Evolutionary conservation across 1,284 basidiomycete species (phyloP).

Genomic region (Boletus albobrunnescens): DNA sequence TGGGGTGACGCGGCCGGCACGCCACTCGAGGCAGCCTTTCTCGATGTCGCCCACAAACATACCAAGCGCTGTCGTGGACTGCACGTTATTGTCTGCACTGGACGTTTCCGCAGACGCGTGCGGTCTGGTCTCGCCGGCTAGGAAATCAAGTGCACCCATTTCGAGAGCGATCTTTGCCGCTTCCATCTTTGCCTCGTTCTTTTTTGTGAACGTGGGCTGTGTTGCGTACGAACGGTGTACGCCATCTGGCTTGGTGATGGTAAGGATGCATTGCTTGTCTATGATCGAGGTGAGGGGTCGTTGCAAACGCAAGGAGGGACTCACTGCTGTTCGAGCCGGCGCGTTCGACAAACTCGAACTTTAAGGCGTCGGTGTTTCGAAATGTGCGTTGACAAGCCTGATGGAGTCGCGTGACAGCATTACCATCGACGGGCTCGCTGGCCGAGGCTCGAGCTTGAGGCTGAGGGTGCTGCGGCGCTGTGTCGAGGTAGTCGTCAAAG

Average conservation of each 20-base stretch:
- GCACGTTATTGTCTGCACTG: background rate
- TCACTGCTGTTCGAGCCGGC: constrained; percentile 32
- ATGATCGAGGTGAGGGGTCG: constrained; percentile 3
- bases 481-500: constrained; percentile 22
- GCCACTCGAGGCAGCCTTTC: constrained; percentile 49
- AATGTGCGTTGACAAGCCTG: constrained; percentile 42
- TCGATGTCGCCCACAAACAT: constrained; percentile 42
- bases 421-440: constrained; percentile 8
- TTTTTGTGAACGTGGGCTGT: constrained; percentile 39
- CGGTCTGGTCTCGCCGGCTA: constrained; percentile 34
- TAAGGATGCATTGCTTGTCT: constrained; percentile 58
- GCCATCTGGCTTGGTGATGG: constrained; percentile 52
- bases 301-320: constrained; percentile 1
- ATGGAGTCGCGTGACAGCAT: constrained; percentile 37
- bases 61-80: background rate
- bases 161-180: constrained; percentile 52
- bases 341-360: constrained; percentile 45
- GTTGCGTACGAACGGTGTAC: constrained; percentile 49
- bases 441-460: background rate
- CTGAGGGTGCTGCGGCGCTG: background rate
- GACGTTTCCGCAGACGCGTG: constrained; percentile 29
- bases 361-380: constrained; percentile 36
- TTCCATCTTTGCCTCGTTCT: constrained; percentile 48
- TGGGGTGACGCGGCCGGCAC: constrained; percentile 44
- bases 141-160: constrained; percentile 56